Base-by-base conservation (phyloP, 768 basidiomycete species). In the Udeniomyces megalosporus region DNA sequence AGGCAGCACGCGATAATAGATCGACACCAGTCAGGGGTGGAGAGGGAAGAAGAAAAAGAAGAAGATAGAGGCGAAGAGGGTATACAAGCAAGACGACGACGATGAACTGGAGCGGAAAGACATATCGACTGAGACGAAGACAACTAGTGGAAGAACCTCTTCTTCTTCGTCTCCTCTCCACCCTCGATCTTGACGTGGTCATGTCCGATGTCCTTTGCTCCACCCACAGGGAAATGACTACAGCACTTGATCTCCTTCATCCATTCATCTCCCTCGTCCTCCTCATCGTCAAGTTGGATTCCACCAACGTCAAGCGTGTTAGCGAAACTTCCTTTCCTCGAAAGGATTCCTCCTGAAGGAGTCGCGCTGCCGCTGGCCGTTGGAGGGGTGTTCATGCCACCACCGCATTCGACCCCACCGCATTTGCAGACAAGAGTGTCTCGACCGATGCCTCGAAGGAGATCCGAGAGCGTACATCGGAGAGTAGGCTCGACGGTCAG, bases 381-480 rank as follows among this genome's bases (percentile, higher is more conserved):
- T 3, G 63, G 63, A 26, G 63, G 63, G 14, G 63, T 65, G 46
- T 65, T 60, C 71, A 64, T 56, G 68, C 74, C 60, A 66, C 80
- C 72, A 53, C 74, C 74, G 68, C 76, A 76, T 32, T 68, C 73
- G 6, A 72, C 71, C 26, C 73, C 74, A 26, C 78, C 80, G 71
- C 91, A 95, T 20, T 83, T 82, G 71, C 91, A 95, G 52, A 91
- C 78, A 62, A 93, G 76, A 28, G 82, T 84, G 28, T 81, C 80
- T 70, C 84, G 86, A 58, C 86, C 85, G 54, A 76, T 77, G 29
- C 91, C 91, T 70, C 84, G 83, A 56, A 97, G 78, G 53, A 99
- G 75, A 71, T 96, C 90, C 12, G 88, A 86, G 61, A 99, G 80
- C 31, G 95, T 96, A 72, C 90, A 93, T 45, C 95, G 83, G 52